These are phyloP conservation scores for Candida xyloterini DNA, from an alignment of 805 yeast genomes.

Conservation along the genomic window DNA sequence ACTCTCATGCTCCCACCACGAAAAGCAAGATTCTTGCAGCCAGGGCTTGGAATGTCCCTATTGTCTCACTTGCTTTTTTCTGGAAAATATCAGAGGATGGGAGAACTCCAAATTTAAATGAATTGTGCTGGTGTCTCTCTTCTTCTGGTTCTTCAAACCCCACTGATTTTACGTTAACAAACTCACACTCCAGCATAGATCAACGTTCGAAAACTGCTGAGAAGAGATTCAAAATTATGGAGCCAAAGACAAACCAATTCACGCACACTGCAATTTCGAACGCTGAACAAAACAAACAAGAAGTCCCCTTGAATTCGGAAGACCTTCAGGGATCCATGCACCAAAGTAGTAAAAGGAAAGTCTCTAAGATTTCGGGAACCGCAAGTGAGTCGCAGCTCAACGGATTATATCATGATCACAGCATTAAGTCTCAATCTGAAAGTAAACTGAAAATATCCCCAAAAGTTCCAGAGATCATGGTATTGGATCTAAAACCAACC, in stretches of 20 bases:
- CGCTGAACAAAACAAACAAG: no score
- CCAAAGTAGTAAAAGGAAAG: background rate
- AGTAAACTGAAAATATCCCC: background rate
- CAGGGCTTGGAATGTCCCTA: slow-evolving; percentile 54
- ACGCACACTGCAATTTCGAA: background rate
- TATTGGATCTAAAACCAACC: background rate
- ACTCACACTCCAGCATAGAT: background rate
- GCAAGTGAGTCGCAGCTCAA: background rate
- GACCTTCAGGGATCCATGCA: background rate
- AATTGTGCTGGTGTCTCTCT: background rate
- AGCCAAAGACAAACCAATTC: background rate
- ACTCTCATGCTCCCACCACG: background rate
- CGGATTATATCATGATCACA: background rate
- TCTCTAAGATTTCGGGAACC: background rate
- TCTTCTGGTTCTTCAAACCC: background rate
- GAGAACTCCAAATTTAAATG: slow-evolving; percentile 26
- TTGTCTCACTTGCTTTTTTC: slow-evolving; percentile 51
- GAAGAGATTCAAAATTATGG: no score
- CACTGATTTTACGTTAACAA: background rate
- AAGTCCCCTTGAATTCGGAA: background rate
- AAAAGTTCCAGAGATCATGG: background rate
- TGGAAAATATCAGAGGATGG: slow-evolving; percentile 48
- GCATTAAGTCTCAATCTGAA: background rate
- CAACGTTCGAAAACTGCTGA: no score
- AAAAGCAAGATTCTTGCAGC: slow-evolving; percentile 57